These are phyloP conservation scores for Penicillium sp. DNA, from an alignment of 2,329 filamentous ascomycete species.

Conservation along the genomic window DNA sequence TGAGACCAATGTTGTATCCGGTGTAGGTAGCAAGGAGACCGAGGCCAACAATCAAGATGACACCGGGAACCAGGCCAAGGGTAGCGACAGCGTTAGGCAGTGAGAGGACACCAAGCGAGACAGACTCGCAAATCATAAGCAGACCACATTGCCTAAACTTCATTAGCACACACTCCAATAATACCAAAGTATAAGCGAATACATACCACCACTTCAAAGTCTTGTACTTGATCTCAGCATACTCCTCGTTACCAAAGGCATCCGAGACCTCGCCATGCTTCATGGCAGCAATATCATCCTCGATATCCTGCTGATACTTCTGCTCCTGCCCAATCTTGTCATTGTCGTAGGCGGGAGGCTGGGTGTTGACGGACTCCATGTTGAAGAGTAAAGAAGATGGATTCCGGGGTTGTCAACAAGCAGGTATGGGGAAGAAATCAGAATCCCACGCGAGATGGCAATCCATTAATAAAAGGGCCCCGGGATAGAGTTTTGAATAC, in stretches of 20 bases:
- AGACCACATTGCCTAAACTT: conserved; percentile 28
- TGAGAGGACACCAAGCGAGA: conserved; percentile 26
- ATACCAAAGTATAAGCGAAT: neutral
- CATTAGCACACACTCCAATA: no score
- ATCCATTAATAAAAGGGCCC: conserved; percentile 14
- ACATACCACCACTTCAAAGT: conserved; percentile 28
- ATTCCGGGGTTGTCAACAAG: neutral
- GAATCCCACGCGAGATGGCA: neutral
- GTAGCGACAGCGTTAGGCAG: conserved; percentile 23
- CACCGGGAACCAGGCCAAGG: conserved; percentile 35
- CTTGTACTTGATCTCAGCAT: conserved; percentile 27
- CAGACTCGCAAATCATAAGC: conserved; percentile 28
- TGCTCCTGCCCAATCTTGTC: conserved; percentile 23
- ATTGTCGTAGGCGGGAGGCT: conserved; percentile 18
- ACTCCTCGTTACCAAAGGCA: conserved; percentile 27
- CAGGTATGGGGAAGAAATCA: neutral
- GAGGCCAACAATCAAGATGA: conserved; percentile 55
- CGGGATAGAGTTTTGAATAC: neutral
- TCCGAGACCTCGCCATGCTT: conserved; percentile 25
- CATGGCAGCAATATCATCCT: conserved; percentile 16
- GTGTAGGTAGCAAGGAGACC: conserved; percentile 60
- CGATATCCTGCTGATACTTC: conserved; percentile 11
- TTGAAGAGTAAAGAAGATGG: neutral
- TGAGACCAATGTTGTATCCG: conserved; percentile 60
- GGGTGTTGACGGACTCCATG: conserved; percentile 18